Conservation (phyloP, 1,284 basidiomycete species). For the Tausonia pullulans region DNA sequence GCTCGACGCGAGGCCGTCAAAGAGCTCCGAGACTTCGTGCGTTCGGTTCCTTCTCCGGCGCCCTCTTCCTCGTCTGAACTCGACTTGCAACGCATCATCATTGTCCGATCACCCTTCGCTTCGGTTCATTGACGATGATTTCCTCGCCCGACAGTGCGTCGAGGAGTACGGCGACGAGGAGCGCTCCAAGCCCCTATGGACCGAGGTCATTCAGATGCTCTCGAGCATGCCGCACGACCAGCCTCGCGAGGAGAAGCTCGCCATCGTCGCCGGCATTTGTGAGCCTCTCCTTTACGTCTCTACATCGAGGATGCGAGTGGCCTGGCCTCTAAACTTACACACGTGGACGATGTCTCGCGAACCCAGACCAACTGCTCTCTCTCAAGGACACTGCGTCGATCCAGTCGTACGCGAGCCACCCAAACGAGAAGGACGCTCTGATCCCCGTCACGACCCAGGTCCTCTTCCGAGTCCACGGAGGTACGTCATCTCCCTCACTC, state of each 20-base stretch:
- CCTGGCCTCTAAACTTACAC: not conserved
- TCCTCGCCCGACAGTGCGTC: slow-evolving; percentile 1
- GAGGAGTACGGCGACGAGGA: slow-evolving; percentile 17
- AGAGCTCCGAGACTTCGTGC: no score
- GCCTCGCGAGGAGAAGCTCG: slow-evolving; percentile 16
- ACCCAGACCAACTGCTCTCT: no score
- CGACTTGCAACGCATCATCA: no score
- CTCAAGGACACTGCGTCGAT: no score
- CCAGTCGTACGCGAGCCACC: no score
- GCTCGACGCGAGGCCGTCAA: no score
- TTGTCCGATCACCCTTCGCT: no score
- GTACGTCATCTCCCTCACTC: not conserved
- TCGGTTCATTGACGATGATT: no score
- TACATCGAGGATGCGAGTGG: not conserved
- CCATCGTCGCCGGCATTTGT: slow-evolving; percentile 15
- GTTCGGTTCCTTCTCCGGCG: no score
- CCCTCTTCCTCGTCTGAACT: no score
- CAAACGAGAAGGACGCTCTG: not conserved
- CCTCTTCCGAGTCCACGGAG: slow-evolving; percentile 13
- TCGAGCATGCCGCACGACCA: slow-evolving; percentile 13
- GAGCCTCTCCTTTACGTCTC: not conserved
- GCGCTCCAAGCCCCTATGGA: slow-evolving; percentile 14
- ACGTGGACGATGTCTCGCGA: not conserved
- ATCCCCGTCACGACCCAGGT: slow-evolving; percentile 10
- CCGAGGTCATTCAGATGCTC: slow-evolving; percentile 15